phyloP scores from a whole-genome alignment of 495 filamentous ascomycete genomes.

The Aspergillus indologenus region DNA sequence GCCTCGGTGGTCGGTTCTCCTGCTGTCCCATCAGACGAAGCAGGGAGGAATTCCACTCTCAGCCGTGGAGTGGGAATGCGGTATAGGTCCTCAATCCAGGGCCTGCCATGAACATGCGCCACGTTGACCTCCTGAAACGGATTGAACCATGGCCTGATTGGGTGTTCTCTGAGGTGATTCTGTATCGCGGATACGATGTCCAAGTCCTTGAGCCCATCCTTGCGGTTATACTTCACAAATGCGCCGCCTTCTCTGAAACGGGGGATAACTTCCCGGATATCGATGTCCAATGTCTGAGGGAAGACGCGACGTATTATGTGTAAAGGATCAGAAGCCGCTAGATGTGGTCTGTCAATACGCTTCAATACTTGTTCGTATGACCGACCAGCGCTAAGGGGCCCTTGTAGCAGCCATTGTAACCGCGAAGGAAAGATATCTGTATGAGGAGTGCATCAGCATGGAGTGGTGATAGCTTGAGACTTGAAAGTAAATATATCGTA shows the following conservation, averaged over 20 bases:
- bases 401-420: conserved; percentile 62
- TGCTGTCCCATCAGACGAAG: conserved; percentile 58
- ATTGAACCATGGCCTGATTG: conserved; percentile 84
- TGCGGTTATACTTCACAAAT: conserved; percentile 81
- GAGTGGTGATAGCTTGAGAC: too few species aligned
- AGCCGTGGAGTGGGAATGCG: conserved; percentile 72
- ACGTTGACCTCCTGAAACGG: conserved; percentile 70
- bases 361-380: conserved; percentile 61
- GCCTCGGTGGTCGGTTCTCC: conserved; percentile 82
- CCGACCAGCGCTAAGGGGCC: conserved; percentile 55
- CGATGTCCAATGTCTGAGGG: conserved; percentile 54
- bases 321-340: conserved; percentile 60
- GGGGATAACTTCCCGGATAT: conserved; percentile 75
- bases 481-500: too few species aligned
- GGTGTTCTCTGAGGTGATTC: conserved; percentile 59
- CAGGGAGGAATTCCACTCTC: conserved; percentile 78
- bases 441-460: background rate
- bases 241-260: conserved; percentile 88
- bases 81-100: conserved; percentile 92
- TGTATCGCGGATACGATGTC: conserved; percentile 59
- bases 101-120: conserved; percentile 72
- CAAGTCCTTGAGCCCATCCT: conserved; percentile 43
- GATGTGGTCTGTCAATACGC: conserved; percentile 56
- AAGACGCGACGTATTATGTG: conserved; percentile 61
- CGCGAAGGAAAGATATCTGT: conserved; percentile 81